Base-by-base conservation (phyloP, 2,329 filamentous ascomycete species). In the Arthrobotrys megalospora region DNA sequence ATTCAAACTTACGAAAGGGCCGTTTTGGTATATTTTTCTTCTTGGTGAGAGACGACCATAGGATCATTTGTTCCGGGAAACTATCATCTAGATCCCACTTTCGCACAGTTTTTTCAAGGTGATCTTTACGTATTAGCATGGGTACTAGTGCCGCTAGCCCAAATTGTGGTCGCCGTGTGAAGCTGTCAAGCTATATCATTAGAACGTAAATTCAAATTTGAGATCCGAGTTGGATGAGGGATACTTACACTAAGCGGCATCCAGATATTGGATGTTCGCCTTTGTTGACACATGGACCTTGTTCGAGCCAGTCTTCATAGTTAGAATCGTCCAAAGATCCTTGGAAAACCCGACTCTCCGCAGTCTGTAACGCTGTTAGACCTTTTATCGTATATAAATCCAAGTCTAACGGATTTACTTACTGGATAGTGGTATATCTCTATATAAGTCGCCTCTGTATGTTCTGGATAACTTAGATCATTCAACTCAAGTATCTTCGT, bases 401-500 rank as follows among this genome's bases (percentile, higher is more conserved):
- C 4, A 32, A 21, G 19, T 32, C n/a, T 24, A 34, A 64, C 7
- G 24, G 6, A 32, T 48, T 32, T 6, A 38, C 66, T 24, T 41
- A 70, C 66, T 43, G 66, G 66, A 32, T 70, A 70, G 32, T 70
- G 52, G 16, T 45, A 70, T 19, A 70, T 60, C 21, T 70, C 66
- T 10, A 70, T 34, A 43, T 62, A 70, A 12, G 41, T 41, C 21
- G 66, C 66, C 34, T 70, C 66, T 0, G 66, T 70, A 24, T 63
- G 53, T 5, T 70, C 66, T 12, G 53, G 3, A 34, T 52, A 70
- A 6, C 24, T 28, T 10, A 70, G 24, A 14, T 70, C 66, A 12
- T 41, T n/a, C 14, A 62, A 12, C 2, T 52, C 66, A 7, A 62
- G 16, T 12, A 70, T 48, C 8, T 62, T 70, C 47, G 41, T 14